These are phyloP conservation scores for Candida labiduridarum DNA, from an alignment of 1,139 yeast species.

Conservation along the genomic window DNA sequence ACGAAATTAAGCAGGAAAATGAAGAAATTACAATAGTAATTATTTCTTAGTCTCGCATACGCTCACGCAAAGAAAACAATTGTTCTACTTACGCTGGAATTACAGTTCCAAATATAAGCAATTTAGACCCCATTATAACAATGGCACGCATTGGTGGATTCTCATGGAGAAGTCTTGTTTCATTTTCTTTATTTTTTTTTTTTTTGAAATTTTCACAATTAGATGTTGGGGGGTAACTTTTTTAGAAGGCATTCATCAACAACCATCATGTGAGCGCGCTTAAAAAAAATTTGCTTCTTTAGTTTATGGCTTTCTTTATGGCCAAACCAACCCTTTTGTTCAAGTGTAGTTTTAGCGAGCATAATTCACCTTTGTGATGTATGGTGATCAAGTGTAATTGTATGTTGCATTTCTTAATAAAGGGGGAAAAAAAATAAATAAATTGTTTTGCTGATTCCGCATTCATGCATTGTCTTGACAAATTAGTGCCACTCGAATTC, in stretches of 20 bases:
- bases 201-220: too few relatives aligned
- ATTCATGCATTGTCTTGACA: not conserved
- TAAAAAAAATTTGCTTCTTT: not conserved
- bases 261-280: not conserved
- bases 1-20: too few relatives aligned
- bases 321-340: not conserved
- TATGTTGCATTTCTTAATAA: not conserved
- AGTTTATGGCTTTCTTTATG: too few relatives aligned
- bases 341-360: not conserved
- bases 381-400: not conserved
- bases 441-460: not conserved
- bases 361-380: not conserved
- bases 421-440: not conserved
- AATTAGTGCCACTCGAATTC: not conserved
- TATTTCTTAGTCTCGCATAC: not conserved
- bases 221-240: too few relatives aligned
- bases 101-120: not conserved
- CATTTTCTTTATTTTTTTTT: too few relatives aligned
- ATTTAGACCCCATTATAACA: too few relatives aligned
- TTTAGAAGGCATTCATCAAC: too few relatives aligned
- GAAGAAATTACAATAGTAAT: too few relatives aligned
- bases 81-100: not conserved
- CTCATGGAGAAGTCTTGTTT: too few relatives aligned
- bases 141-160: too few relatives aligned
- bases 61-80: not conserved